A percentile compares a stretch with the other conserved stretches of the same genome.
Conservation (phyloP, 805 yeast species). For the Metschnikowia kunwiensis region DNA sequence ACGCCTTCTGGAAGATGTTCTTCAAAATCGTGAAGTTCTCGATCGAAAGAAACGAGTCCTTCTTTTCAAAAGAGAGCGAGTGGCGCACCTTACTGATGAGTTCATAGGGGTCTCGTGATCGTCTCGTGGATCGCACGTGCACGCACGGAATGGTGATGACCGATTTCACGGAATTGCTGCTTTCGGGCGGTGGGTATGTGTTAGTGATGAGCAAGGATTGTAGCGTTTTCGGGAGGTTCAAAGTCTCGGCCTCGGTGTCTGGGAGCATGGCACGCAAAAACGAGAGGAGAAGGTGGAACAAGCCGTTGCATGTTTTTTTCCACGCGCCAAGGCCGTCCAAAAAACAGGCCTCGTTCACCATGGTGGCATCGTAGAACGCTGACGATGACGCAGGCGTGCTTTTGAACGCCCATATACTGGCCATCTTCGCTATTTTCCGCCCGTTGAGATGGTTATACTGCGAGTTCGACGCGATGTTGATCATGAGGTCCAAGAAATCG, state of each 20-base stretch:
- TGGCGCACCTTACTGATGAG: constrained; percentile 48
- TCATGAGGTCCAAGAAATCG: constrained; percentile 79
- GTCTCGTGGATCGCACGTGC: constrained; percentile 50
- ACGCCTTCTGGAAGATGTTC: constrained; percentile 61
- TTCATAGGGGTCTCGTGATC: constrained; percentile 52
- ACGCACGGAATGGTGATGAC: constrained; percentile 60
- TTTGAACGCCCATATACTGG: constrained; percentile 83
- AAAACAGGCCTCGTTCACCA: constrained; percentile 39
- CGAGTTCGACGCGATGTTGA: constrained; percentile 74
- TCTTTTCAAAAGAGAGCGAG: constrained; percentile 65
- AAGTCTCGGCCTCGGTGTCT: constrained; percentile 54
- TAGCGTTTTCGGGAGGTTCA: constrained; percentile 61
- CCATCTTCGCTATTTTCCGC: constrained; percentile 73
- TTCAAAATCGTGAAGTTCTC: constrained; percentile 77
- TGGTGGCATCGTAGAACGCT: constrained; percentile 39
- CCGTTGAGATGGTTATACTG: constrained; percentile 77
- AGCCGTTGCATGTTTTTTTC: constrained; percentile 81
- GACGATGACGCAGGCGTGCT: constrained; percentile 20
- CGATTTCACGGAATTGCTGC: constrained; percentile 32
- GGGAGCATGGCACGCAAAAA: constrained; percentile 78
- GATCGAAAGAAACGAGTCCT: constrained; percentile 64
- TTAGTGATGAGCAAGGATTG: constrained; percentile 62
- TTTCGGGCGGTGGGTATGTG: constrained; percentile 57
- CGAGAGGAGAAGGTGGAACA: constrained; percentile 74
- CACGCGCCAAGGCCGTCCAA: constrained; percentile 71